Conservation (phyloP, 108 stramenopile species). For the Skeletonema potamos region DNA sequence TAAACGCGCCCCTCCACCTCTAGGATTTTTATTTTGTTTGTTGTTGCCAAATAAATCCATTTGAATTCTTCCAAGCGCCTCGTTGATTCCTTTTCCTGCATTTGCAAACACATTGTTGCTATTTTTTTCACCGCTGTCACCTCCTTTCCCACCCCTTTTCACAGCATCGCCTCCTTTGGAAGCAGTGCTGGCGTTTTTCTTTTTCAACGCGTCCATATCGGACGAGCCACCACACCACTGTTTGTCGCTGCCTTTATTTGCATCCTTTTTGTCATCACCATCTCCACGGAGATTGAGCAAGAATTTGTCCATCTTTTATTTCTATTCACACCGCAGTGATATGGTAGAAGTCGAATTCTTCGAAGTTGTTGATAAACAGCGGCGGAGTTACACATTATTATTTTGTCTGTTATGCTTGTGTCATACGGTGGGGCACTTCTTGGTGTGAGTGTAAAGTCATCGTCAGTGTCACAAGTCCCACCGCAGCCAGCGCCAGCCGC, state of each 20-base stretch:
- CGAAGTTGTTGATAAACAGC: too few species aligned
- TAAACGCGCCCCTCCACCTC: constrained; percentile 58
- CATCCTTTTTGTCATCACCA: constrained; percentile 25
- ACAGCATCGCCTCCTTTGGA: constrained; percentile 9
- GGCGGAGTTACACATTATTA: too few species aligned
- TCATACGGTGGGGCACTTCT: too few species aligned
- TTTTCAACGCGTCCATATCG: constrained; percentile 28
- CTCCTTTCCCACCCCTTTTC: constrained; percentile 11
- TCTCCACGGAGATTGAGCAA: constrained; percentile 32
- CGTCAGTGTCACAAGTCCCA: too few species aligned
- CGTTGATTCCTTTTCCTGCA: constrained; percentile 40
- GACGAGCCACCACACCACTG: constrained; percentile 29
- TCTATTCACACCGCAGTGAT: too few species aligned
- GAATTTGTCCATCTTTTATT: constrained; percentile 49
- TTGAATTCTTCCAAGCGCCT: constrained; percentile 33
- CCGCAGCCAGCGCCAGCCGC: too few species aligned
- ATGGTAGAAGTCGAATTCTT: too few species aligned
- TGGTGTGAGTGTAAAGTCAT: too few species aligned
- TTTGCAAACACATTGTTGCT: constrained; percentile 40
- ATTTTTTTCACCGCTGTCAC: not conserved
- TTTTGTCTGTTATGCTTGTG: too few species aligned
- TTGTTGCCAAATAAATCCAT: constrained; percentile 25
- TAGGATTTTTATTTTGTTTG: constrained; percentile 26
- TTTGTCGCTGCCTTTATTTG: constrained; percentile 2
- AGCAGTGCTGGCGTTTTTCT: constrained; percentile 5